Percentiles rank a stretch among this genome's conserved stretches.
Conservation (phyloP, 441 rosid genomes). For the Melastoma candidum region DNA sequence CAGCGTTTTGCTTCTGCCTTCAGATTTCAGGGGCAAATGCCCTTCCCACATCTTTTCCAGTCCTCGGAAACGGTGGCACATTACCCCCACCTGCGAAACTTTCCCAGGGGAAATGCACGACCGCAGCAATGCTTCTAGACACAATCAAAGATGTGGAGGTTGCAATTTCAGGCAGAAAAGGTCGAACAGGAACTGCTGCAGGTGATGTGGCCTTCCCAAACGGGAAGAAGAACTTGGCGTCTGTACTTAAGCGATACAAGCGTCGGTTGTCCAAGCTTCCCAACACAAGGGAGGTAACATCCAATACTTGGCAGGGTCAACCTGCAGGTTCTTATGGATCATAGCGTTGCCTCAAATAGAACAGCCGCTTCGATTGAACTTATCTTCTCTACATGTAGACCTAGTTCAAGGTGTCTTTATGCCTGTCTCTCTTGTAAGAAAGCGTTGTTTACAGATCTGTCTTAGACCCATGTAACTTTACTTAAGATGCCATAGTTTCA, state of each 20-base stretch:
- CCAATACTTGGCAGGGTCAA: conserved; percentile 16
- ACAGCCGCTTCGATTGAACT: conserved; percentile 12
- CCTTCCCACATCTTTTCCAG: conserved; percentile 39
- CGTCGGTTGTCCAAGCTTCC: conserved; percentile 46
- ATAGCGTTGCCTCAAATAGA: conserved; percentile 9
- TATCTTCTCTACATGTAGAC: conserved; percentile 12
- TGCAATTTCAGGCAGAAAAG: conserved; percentile 76
- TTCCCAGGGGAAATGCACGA: conserved; percentile 72
- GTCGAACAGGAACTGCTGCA: conserved; percentile 87
- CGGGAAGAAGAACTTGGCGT: conserved; percentile 89
- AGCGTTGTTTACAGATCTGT: conserved; percentile 22
- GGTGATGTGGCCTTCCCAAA: conserved; percentile 95
- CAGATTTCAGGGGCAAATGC: conserved; percentile 42
- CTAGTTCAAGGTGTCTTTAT: conserved; percentile 18
- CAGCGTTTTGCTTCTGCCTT: conserved; percentile 82
- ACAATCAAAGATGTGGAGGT: conserved; percentile 79
- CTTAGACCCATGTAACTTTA: not conserved
- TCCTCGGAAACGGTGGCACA: conserved; percentile 54
- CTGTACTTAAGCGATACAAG: conserved; percentile 92
- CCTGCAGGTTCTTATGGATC: conserved; percentile 27
- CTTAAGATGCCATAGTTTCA: conserved; percentile 2
- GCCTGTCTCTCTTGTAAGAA: conserved; percentile 24
- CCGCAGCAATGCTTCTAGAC: conserved; percentile 48
- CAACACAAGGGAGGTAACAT: no score
- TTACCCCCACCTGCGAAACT: conserved; percentile 66